Evolutionary conservation across 2,329 filamentous ascomycete species (phyloP), one percentile per base, ranked within the genome.

Genomic region (Trichoderma hamatum): DNA sequence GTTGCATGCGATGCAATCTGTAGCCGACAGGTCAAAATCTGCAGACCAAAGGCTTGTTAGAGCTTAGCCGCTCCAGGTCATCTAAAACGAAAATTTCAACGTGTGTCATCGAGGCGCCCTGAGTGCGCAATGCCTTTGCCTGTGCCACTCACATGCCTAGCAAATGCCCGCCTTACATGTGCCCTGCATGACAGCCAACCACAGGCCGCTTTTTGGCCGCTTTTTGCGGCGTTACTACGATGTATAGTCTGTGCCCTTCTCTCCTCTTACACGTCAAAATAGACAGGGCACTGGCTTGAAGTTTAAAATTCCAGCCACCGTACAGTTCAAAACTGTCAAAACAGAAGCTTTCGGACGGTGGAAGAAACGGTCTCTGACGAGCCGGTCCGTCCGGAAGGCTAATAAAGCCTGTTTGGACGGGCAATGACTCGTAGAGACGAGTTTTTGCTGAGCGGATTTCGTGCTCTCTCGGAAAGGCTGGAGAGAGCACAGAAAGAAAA

Each of bases 361-460:
- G 21, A 46, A 56, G 28, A 63, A 58, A 58, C 52, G 52, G 63
- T 58, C 28, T 36, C 36, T 21, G 54, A 58, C 63, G 63, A 66
- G 63, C 63, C 63, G 63, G 63, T 66, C 52, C 63, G 52, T 66
- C 63, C 63, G 52, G 62, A 58, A 66, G 52, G 51, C 36, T 66
- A 56, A 58, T 66, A 56, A 58, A 56, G 11, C 24, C 39, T 30
- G 52, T 10, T 30, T 32, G 24, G 52, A 56, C 39, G 14, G 32
- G n/a, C 51, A 65, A 54, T 43, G 61, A 64, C 61, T 54, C 36
- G 58, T 21, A 49, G 46, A 24, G 21, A 24, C 9, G 14, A 16
- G 13, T 54, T 16, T 26, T 26, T 49, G n/a, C 21, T 49, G 10
- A 49, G 46, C 21, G 46, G 46, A 24, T 21, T 21, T 49, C 46